phyloP scores from a whole-genome alignment of 2,329 filamentous ascomycete genomes.

The Clarireedia sp. region DNA sequence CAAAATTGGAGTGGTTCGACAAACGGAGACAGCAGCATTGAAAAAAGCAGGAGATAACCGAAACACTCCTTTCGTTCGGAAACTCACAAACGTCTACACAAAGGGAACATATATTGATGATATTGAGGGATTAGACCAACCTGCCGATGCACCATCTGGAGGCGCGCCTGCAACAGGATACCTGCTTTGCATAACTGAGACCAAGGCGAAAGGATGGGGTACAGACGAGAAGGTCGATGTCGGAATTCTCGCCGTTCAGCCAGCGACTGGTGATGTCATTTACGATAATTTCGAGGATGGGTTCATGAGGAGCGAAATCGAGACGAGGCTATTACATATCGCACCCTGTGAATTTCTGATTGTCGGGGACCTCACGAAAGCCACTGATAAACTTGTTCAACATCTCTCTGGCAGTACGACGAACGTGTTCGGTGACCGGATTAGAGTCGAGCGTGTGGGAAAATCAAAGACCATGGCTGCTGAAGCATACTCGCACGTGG shows the following conservation, averaged over 20 bases:
- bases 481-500: conserved; percentile 80
- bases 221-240: conserved; percentile 92
- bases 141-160: conserved; percentile 46
- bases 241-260: conserved; percentile 88
- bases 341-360: conserved; percentile 93
- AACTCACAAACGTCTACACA: conserved; percentile 93
- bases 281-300: conserved; percentile 95
- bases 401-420: conserved; percentile 84
- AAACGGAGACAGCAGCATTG: conserved; percentile 88
- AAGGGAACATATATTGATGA: conserved; percentile 98
- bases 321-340: conserved; percentile 91
- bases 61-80: conserved; percentile 83
- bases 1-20: conserved; percentile 91
- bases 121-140: conserved; percentile 64
- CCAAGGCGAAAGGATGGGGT: conserved; percentile 67
- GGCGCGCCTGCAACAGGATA: conserved; percentile 67
- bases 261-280: conserved; percentile 89
- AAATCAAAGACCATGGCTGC: conserved; percentile 75
- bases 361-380: conserved; percentile 81
- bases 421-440: conserved; percentile 86
- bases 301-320: conserved; percentile 94
- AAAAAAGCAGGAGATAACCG: conserved; percentile 94
- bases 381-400: conserved; percentile 84
- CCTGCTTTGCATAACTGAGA: conserved; percentile 84
- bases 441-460: conserved; percentile 71